Evolutionary conservation across 306 rosid genomes (phyloP).

Genomic region (Oemleria cerasiformis): DNA sequence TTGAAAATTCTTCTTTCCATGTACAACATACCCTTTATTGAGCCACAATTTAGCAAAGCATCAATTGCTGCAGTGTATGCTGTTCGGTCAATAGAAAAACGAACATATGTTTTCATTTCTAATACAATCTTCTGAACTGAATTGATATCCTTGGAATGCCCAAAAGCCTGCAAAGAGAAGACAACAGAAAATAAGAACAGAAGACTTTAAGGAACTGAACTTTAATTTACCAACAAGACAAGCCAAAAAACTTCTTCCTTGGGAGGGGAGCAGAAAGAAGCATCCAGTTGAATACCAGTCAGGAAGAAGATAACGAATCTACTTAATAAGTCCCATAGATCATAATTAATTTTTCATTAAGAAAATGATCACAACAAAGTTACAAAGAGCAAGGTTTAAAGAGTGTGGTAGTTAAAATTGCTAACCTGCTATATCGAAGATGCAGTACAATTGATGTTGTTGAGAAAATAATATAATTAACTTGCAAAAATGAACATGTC

Average conservation of each 20-base stretch:
- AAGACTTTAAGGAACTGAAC: neutral
- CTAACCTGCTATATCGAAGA: neutral
- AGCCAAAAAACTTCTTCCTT: neutral
- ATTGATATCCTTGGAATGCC: constrained; percentile 55
- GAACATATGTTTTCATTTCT: constrained; percentile 65
- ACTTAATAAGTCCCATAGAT: neutral
- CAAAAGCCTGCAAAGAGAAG: constrained; percentile 61
- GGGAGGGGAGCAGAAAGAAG: neutral
- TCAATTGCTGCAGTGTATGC: constrained; percentile 78
- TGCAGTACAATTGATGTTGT: neutral
- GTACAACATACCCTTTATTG: constrained; percentile 53
- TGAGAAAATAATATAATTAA: neutral
- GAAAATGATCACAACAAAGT: neutral
- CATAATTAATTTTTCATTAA: neutral
- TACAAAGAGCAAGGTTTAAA: neutral
- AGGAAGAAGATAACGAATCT: neutral
- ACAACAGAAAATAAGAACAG: neutral
- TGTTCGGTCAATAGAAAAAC: constrained; percentile 61
- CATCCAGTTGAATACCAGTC: neutral
- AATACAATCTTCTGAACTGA: constrained; percentile 54
- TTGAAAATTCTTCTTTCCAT: neutral
- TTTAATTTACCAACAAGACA: neutral
- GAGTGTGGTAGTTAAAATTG: neutral
- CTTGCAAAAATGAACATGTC: neutral
- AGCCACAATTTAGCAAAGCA: constrained; percentile 67